Base-by-base conservation (phyloP, 257 asterid genomes). In the Parsonsia alboflavescens region DNA sequence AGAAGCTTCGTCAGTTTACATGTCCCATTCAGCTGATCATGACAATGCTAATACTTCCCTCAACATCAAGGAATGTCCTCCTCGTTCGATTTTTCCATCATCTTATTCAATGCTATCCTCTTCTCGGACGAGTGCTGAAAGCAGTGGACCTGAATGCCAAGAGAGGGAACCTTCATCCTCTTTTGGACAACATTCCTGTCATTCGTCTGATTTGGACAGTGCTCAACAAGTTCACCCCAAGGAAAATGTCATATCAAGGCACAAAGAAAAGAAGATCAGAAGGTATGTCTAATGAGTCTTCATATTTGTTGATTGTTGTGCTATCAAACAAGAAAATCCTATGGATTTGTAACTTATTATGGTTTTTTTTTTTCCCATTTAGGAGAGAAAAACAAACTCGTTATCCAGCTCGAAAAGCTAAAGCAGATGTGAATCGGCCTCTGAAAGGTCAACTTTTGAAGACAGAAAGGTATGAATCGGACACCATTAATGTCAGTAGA, bases 351-450 rank as follows among this genome's bases (percentile, higher is more conserved):
- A 1, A 0, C 10, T 68, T 0, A 7, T 64, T 39, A 22, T 16
- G 19, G 42, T 21, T 5, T 48, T 65, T 39, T 70, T 11, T 24
- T 22, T 30, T 24, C 26, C 41, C 12, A 26, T 64, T 68, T 45
- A 91, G 97, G 87, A 78, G 73, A 58, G 93, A 80, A 75, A 85
- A 76, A 80, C 88, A 82, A 82, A 77, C 80, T 13, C 76, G 68
- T 46, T 68, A 70, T 67, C 72, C 84, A 6, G 59, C 84, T 69
- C 84, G 81, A 16, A 84, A 80, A 78, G 72, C 85, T 41, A 84
- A 80, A 73, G 69, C 85, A 5, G 85, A 73, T 44, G 77, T 80
- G 73, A 83, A 82, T 81, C 88, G 79, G 82, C 75, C 64, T 36
- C 80, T 73, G 39, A 87, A 73, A 68, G 80, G 75, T 26, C 78